A percentile compares a stretch with the other conserved stretches of the same genome.
phyloP scores from a whole-genome alignment of 192 early-diverging fungal genomes.

The Entomortierella beljakovae region DNA sequence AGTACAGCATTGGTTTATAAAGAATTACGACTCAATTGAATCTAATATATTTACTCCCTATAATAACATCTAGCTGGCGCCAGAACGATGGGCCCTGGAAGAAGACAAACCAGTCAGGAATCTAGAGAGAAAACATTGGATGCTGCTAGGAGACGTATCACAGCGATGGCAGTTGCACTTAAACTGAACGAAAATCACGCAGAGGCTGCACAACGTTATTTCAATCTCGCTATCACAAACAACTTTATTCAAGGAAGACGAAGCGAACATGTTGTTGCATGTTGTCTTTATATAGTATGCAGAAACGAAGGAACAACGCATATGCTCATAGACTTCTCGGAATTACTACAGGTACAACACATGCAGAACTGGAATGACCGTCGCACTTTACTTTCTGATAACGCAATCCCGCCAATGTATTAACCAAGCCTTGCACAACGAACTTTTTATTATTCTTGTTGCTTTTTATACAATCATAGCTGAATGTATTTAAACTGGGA shows the following conservation, averaged over 20 bases:
- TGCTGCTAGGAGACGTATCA: slow-evolving; percentile 77
- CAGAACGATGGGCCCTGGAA: slow-evolving; percentile 54
- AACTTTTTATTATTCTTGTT: not conserved
- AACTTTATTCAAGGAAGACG: slow-evolving; percentile 88
- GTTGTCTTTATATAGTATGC: slow-evolving; percentile 93
- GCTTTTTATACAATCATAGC: slow-evolving; percentile 36
- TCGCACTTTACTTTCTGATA: no score
- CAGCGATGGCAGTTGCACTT: slow-evolving; percentile 77
- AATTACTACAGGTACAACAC: slow-evolving; percentile 74
- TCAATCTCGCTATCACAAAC: slow-evolving; percentile 82
- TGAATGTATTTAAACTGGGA: slow-evolving; percentile 91
- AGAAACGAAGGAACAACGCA: slow-evolving; percentile 85
- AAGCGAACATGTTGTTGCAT: slow-evolving; percentile 80
- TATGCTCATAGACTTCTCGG: slow-evolving; percentile 98
- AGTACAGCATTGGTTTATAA: not conserved
- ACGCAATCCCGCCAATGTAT: no score
- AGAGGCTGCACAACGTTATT: slow-evolving; percentile 87
- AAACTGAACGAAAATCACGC: slow-evolving; percentile 78
- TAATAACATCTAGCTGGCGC: slow-evolving; percentile 49
- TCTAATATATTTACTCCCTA: not conserved
- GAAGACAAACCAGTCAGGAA: slow-evolving; percentile 65
- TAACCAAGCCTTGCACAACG: no score
- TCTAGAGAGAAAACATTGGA: slow-evolving; percentile 76
- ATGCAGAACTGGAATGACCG: slow-evolving; percentile 1
- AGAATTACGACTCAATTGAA: not conserved